A percentile compares a stretch with the other conserved stretches of the same genome.
phyloP scores from a whole-genome alignment of 2,329 filamentous ascomycete genomes.

The Ophiocordyceps unilateralis region DNA sequence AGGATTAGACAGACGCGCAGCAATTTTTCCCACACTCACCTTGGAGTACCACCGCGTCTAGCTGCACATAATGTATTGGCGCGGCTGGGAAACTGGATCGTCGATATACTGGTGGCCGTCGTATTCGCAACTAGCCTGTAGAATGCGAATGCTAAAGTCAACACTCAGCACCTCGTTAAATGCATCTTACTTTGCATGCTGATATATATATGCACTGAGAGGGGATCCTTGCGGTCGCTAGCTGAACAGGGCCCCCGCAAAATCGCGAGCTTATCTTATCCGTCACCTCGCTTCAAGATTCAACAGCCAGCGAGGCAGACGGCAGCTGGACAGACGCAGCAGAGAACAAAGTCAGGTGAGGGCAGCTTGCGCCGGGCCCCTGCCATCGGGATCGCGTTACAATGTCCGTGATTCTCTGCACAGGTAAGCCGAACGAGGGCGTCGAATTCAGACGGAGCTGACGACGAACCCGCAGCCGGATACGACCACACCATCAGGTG shows the following conservation, averaged over 20 bases:
- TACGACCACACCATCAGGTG: conserved; percentile 48
- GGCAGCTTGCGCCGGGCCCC: neutral
- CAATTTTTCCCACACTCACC: too few relatives aligned
- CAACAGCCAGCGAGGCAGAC: neutral
- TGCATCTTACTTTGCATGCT: too few relatives aligned
- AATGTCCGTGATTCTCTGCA: conserved; percentile 48
- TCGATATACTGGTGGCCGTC: too few relatives aligned
- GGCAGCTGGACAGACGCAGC: neutral
- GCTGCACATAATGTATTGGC: too few relatives aligned
- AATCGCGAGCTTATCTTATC: neutral
- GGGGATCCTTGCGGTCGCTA: too few relatives aligned
- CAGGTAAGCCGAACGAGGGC: conserved; percentile 21
- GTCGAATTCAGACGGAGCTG: conserved; percentile 4
- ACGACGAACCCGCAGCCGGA: conserved; percentile 24
- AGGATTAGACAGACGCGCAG: conserved; percentile 48
- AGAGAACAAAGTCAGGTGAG: neutral
- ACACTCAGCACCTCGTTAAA: too few relatives aligned
- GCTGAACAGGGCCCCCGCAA: too few relatives aligned
- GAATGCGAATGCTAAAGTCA: too few relatives aligned
- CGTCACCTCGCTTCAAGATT: neutral
- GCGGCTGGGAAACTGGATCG: too few relatives aligned
- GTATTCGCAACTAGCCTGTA: too few relatives aligned
- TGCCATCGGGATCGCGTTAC: neutral
- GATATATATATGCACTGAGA: too few relatives aligned
- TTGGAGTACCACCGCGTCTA: too few relatives aligned